These are phyloP conservation scores for Hondaea fermentalgiana DNA, from an alignment of 108 stramenopile genomes.

Conservation along the genomic window DNA sequence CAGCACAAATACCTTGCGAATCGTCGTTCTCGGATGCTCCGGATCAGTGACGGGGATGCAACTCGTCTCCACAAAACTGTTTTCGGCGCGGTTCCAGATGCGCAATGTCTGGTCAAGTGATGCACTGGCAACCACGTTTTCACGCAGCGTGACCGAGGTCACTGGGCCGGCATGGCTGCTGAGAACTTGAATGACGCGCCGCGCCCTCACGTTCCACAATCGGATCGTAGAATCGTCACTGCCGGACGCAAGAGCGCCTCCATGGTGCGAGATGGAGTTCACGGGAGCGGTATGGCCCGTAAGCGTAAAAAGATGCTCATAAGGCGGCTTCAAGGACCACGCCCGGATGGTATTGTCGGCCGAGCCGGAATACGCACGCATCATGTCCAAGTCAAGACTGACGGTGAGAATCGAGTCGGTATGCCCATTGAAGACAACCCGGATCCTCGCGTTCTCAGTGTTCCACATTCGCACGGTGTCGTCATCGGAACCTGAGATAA, in stretches of 20 bases:
- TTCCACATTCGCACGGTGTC: background rate
- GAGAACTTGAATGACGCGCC: background rate
- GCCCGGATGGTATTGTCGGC: background rate
- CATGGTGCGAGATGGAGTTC: background rate
- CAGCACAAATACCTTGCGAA: no score
- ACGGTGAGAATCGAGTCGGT: background rate
- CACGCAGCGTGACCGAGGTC: background rate
- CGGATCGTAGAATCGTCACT: background rate
- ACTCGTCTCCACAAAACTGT: background rate
- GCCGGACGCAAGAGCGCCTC: background rate
- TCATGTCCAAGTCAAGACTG: background rate
- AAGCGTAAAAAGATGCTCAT: background rate
- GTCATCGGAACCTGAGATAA: background rate
- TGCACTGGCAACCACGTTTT: background rate
- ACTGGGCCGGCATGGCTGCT: background rate
- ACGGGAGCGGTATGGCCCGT: background rate
- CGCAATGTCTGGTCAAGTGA: background rate
- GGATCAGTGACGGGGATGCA: background rate
- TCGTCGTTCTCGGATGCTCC: background rate
- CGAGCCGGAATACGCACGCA: background rate
- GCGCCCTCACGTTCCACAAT: background rate
- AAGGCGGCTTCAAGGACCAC: background rate
- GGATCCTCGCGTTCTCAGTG: background rate
- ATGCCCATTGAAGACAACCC: background rate
- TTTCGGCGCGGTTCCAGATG: background rate